Evolutionary conservation across 768 basidiomycete genomes (phyloP).

Genomic region (Tylopilus intermedius): DNA sequence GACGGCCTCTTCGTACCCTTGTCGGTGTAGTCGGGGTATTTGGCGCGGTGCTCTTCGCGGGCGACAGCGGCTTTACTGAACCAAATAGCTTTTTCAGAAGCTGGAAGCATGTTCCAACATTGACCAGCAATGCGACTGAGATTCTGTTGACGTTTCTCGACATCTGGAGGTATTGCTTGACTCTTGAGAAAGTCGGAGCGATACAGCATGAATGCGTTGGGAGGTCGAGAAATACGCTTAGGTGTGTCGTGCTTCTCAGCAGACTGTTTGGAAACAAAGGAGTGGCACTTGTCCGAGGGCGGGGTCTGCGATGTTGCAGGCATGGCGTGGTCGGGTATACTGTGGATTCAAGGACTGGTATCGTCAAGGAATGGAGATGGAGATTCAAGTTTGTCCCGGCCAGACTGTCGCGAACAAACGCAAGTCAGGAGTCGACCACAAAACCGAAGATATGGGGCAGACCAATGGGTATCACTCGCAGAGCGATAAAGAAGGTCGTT

Average conservation of each 20-base stretch:
- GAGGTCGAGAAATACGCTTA: conserved; percentile 41
- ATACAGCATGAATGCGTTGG: conserved; percentile 58
- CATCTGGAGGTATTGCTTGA: conserved; percentile 36
- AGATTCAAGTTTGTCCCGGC: background rate
- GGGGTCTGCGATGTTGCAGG: conserved; percentile 3
- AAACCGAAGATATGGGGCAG: background rate
- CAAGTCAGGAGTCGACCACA: background rate
- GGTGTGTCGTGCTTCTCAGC: conserved; percentile 1
- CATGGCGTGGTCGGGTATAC: background rate
- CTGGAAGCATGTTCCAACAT: conserved; percentile 45
- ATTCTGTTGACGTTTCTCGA: conserved; percentile 52
- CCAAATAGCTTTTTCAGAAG: conserved; percentile 35
- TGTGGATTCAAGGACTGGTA: background rate
- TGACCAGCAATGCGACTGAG: conserved; percentile 49
- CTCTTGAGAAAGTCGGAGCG: conserved; percentile 47
- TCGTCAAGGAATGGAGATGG: background rate
- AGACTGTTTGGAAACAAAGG: background rate
- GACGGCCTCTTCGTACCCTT: conserved; percentile 13
- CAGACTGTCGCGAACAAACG: background rate
- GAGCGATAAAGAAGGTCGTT: conserved; percentile 1
- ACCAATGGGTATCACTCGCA: conserved; percentile 8
- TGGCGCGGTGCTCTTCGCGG: conserved; percentile 26
- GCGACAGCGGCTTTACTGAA: conserved; percentile 25
- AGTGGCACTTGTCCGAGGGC: conserved; percentile 2
- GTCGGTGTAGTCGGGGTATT: conserved; percentile 27